These are phyloP conservation scores for Pseudogymnoascus destructans DNA, from an alignment of 2,329 filamentous ascomycete genomes.

Conservation along the genomic window DNA sequence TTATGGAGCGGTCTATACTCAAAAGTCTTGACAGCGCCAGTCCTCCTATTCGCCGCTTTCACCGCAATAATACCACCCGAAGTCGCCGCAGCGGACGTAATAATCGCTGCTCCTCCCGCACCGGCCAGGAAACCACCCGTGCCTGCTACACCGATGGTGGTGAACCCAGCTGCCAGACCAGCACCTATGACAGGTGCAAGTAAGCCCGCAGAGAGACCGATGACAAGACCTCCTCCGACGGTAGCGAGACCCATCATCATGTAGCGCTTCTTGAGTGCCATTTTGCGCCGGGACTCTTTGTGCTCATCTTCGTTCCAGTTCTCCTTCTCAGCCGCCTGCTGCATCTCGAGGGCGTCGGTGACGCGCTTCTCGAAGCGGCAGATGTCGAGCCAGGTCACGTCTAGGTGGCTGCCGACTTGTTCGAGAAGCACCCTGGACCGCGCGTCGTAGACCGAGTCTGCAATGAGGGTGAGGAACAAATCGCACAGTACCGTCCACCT, in stretches of 20 bases:
- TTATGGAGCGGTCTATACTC: slow-evolving; percentile 95
- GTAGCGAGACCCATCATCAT: slow-evolving; percentile 96
- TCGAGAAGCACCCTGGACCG: slow-evolving; percentile 77
- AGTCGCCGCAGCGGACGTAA: slow-evolving; percentile 77
- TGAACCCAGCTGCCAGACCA: slow-evolving; percentile 86
- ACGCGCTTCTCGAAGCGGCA: slow-evolving; percentile 95
- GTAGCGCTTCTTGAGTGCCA: slow-evolving; percentile 68
- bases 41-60: slow-evolving; percentile 73
- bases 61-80: slow-evolving; percentile 80
- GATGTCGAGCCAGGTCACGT: slow-evolving; percentile 82
- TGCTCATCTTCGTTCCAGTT: slow-evolving; percentile 97
- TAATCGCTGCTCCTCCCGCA: slow-evolving; percentile 82
- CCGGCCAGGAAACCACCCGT: slow-evolving; percentile 83
- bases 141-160: slow-evolving; percentile 82
- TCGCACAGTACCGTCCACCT: slow-evolving; percentile 96
- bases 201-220: slow-evolving; percentile 83
- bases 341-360: slow-evolving; percentile 94
- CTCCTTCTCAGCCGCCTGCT: slow-evolving; percentile 84
- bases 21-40: slow-evolving; percentile 86
- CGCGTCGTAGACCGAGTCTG: slow-evolving; percentile 87
- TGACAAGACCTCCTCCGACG: slow-evolving; percentile 86
- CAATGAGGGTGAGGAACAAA: slow-evolving; percentile 86
- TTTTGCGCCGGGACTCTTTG: slow-evolving; percentile 72
- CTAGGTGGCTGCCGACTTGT: slow-evolving; percentile 64
- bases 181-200: slow-evolving; percentile 89